Evolutionary conservation across 495 filamentous ascomycete genomes (phyloP).

Genomic region (Choiromyces venosus): DNA sequence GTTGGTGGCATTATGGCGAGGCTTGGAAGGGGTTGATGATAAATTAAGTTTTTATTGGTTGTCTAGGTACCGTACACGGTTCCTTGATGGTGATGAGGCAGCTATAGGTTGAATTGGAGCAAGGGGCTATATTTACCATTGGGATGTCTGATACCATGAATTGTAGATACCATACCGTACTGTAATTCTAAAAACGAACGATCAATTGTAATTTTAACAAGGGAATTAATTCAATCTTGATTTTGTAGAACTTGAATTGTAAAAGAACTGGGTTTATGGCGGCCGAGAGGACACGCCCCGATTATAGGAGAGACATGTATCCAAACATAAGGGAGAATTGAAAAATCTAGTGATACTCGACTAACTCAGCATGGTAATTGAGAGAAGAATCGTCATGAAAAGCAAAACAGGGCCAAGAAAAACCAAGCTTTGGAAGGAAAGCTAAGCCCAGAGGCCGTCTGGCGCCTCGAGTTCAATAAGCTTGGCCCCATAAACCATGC

Average conservation of each 20-base stretch:
- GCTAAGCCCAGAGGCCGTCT: neutral
- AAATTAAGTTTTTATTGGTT: too few species aligned
- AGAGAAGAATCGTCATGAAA: neutral
- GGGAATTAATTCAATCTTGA: neutral
- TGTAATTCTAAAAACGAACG: neutral
- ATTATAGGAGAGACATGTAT: too few species aligned
- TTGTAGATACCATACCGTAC: too few species aligned
- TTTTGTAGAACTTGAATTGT: neutral
- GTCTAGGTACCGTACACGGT: too few species aligned
- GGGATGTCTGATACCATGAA: neutral
- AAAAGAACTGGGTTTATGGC: neutral
- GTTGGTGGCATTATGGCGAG: neutral
- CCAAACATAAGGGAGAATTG: too few species aligned
- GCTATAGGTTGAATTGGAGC: neutral
- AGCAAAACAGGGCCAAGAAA: neutral
- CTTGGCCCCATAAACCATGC: neutral
- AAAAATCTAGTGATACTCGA: too few species aligned
- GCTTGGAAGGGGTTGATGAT: too few species aligned
- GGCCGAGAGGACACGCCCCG: too few species aligned
- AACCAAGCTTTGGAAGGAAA: neutral
- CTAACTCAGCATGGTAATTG: too few species aligned
- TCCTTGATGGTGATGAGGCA: neutral
- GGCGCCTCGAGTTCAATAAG: neutral
- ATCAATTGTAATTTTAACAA: neutral
- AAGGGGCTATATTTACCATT: neutral